Evolutionary conservation across 2,329 filamentous ascomycete species (phyloP).

Genomic region (Chaetomium globosum): DNA sequence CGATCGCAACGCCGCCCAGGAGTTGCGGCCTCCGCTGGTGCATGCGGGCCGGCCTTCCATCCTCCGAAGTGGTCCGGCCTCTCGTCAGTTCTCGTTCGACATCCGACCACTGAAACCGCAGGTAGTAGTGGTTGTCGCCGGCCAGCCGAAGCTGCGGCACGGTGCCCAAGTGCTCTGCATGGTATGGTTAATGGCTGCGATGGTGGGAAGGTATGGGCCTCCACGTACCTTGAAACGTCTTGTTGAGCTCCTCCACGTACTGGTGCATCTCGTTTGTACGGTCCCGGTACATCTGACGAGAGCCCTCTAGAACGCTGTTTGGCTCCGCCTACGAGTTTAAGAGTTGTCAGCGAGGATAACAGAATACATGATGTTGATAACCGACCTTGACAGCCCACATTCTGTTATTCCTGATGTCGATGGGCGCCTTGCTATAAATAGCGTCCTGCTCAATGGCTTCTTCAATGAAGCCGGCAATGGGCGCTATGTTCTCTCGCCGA

Average conservation of each 20-base stretch:
- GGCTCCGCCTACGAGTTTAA: slow-evolving; percentile 64
- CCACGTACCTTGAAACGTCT: slow-evolving; percentile 21
- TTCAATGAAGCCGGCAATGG: slow-evolving; percentile 66
- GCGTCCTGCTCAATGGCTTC: slow-evolving; percentile 79
- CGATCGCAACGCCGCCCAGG: slow-evolving; percentile 55
- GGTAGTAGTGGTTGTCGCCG: slow-evolving; percentile 41
- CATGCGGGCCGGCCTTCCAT: not conserved
- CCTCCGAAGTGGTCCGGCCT: slow-evolving; percentile 55
- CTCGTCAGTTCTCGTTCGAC: slow-evolving; percentile 27
- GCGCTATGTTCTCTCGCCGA: slow-evolving; percentile 60
- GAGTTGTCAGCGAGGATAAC: slow-evolving; percentile 32
- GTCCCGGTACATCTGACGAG: slow-evolving; percentile 25
- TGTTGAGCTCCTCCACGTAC: slow-evolving; percentile 29
- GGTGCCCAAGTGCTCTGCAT: slow-evolving; percentile 21
- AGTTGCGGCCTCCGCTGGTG: slow-evolving; percentile 11
- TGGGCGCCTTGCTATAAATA: slow-evolving; percentile 72
- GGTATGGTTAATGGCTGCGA: not conserved
- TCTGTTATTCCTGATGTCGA: slow-evolving; percentile 87
- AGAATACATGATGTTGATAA: too few species aligned
- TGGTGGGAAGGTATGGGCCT: too few species aligned
- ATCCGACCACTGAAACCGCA: slow-evolving; percentile 60
- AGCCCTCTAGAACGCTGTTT: slow-evolving; percentile 67
- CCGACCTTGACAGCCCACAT: slow-evolving; percentile 83
- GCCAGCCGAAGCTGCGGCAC: slow-evolving; percentile 28
- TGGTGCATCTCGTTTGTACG: slow-evolving; percentile 23